Evolutionary conservation across 148 eudicot genomes (phyloP).

Genomic region (Rhododendron henanense): DNA sequence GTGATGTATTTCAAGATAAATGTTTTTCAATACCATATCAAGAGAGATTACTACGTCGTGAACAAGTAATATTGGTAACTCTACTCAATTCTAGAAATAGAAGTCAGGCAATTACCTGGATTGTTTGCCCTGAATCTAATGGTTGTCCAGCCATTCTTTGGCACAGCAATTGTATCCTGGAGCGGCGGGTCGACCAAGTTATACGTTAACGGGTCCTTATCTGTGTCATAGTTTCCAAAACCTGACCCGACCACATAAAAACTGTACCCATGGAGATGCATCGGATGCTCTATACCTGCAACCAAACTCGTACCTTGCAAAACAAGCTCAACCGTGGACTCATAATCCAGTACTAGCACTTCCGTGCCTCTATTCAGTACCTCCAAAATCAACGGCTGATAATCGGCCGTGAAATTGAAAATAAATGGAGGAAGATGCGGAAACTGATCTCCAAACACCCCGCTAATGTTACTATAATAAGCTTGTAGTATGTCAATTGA

Average conservation of each 20-base stretch:
- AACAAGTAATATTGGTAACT: neutral
- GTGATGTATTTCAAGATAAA: neutral
- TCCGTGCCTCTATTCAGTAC: slow-evolving; percentile 16
- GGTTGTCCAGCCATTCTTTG: slow-evolving; percentile 37
- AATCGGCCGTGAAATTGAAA: slow-evolving; percentile 27
- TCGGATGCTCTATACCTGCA: slow-evolving; percentile 38
- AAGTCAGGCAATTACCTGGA: slow-evolving; percentile 26
- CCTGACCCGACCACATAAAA: slow-evolving; percentile 37
- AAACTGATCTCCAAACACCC: slow-evolving; percentile 22
- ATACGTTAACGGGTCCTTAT: slow-evolving; percentile 30
- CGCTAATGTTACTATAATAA: slow-evolving; percentile 25
- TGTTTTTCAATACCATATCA: too few species aligned
- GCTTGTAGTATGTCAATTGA: slow-evolving; percentile 28
- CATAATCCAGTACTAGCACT: slow-evolving; percentile 23
- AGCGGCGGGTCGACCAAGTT: slow-evolving; percentile 42
- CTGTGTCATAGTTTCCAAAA: slow-evolving; percentile 29
- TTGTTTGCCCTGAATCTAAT: slow-evolving; percentile 35
- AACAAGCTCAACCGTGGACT: slow-evolving; percentile 30
- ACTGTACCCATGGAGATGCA: slow-evolving; percentile 41
- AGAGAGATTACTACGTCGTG: neutral
- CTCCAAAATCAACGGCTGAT: slow-evolving; percentile 11
- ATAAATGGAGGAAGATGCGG: slow-evolving; percentile 23
- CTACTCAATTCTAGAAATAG: neutral
- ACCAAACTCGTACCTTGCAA: slow-evolving; percentile 32
- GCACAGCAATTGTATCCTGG: slow-evolving; percentile 29